phyloP scores from a whole-genome alignment of 768 basidiomycete species.

The Phlebiopsis gigantea region DNA sequence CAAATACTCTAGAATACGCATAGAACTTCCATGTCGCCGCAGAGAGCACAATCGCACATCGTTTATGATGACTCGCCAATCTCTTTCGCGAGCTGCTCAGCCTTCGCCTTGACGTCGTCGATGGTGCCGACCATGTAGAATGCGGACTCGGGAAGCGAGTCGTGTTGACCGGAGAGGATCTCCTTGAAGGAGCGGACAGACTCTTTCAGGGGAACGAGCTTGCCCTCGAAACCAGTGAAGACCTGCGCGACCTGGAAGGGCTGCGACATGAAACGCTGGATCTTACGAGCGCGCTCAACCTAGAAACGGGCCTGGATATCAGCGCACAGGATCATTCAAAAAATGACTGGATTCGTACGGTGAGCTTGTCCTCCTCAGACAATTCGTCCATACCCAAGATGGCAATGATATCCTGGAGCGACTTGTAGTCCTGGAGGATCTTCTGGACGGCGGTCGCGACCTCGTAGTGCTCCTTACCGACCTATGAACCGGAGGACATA shows the following conservation, averaged over 20 bases:
- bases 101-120: slow-evolving; percentile 95
- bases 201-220: slow-evolving; percentile 94
- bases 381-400: slow-evolving; percentile 99
- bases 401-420: slow-evolving; percentile 98
- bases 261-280: slow-evolving; percentile 99
- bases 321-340: neutral
- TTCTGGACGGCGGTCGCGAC: slow-evolving; percentile 96
- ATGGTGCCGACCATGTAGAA: slow-evolving; percentile 99
- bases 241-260: slow-evolving; percentile 99
- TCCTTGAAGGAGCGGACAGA: slow-evolving; percentile 97
- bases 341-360: slow-evolving; percentile 43
- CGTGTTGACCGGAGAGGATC: slow-evolving; percentile 87
- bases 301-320: slow-evolving; percentile 21
- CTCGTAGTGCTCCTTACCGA: slow-evolving; percentile 91
- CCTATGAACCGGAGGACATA: slow-evolving; percentile 46
- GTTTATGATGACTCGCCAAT: slow-evolving; percentile 48
- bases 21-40: neutral
- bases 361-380: slow-evolving; percentile 99
- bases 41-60: neutral
- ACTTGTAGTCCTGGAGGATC: slow-evolving; percentile 96
- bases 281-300: slow-evolving; percentile 98
- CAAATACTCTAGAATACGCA: slow-evolving; percentile 2
- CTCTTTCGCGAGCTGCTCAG: slow-evolving; percentile 95
- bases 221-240: slow-evolving; percentile 99
- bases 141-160: slow-evolving; percentile 88